Base-by-base conservation (phyloP, 768 basidiomycete genomes). In the Boletus huronensis region DNA sequence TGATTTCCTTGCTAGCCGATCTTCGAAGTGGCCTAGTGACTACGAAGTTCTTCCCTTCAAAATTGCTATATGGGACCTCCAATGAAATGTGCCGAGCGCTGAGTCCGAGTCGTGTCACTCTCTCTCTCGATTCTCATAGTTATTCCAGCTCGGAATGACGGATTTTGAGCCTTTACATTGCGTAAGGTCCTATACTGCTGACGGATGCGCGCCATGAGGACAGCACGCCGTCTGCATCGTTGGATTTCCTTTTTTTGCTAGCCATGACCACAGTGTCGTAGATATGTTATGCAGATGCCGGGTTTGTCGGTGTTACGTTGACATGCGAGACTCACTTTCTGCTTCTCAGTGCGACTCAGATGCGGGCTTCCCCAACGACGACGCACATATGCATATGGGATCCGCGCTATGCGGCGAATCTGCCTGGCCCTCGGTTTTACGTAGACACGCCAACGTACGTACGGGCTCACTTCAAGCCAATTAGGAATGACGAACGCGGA, bases 351-450 rank as follows among this genome's bases (percentile, higher is more conserved):
- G 28, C n/a, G 21, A 34, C 32, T 35, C 21, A 9, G 46, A 47
- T 47, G 10, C 7, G 16, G 21, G 29, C 19, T 46, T 46, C 19
- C 6, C 17, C 19, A 19, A 11, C 48, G 31, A 55, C 45, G 43
- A n/a, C 16, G n/a, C 38, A 25, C 6, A 25, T 8, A 36, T 35
- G 16, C 9, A 40, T 25, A n/a, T n/a, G n/a, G n/a, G 21, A 3
- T 44, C 59, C 40, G 59, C 46, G 25, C 35, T 17, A 36, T n/a
- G n/a, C 52, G 54, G 55, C 21, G 46, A 34, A 25, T 25, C 23
- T n/a, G 3, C 6, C 16, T 28, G 9, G 0, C 13, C 9, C 21
- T 47, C 31, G 21, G 46, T 16, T 23, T 34, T 53, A 52, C 16
- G 50, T 34, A 17, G 21, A 25, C 19, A 7, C 42, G 2, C 6